These are phyloP conservation scores for Leptographium flavum DNA, from an alignment of 2,329 filamentous ascomycete species.

Conservation along the genomic window DNA sequence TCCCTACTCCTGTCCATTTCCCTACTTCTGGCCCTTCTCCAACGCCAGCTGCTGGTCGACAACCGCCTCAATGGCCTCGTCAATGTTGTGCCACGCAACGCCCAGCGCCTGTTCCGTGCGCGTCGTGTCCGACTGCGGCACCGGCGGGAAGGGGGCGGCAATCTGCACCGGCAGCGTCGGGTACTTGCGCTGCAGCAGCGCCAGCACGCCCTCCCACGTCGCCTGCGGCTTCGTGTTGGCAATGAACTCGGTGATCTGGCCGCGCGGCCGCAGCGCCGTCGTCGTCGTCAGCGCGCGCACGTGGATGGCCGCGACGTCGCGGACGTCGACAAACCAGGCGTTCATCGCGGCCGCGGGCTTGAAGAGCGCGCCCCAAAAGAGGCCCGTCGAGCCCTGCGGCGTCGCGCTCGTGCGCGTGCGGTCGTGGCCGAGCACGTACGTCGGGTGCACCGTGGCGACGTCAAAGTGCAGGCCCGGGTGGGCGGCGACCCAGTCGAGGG, in stretches of 20 bases:
- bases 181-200: background rate
- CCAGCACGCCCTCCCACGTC: background rate
- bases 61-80: background rate
- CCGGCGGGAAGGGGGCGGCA: background rate
- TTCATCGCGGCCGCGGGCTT: background rate
- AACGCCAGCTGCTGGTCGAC: background rate
- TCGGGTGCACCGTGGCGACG: slow-evolving; percentile 5
- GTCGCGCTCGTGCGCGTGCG: background rate
- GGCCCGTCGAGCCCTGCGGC: background rate
- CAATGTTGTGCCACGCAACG: background rate
- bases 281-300: background rate
- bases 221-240: background rate
- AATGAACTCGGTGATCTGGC: background rate
- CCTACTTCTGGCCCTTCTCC: background rate
- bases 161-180: background rate
- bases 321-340: slow-evolving; percentile 6
- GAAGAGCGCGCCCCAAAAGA: background rate
- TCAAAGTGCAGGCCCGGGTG: slow-evolving; percentile 1
- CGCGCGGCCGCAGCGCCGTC: background rate
- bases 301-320: slow-evolving; percentile 4
- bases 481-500: slow-evolving; percentile 4
- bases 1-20: no score
- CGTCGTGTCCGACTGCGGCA: background rate
- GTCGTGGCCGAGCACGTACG: slow-evolving; percentile 7
- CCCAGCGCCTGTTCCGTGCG: background rate